Evolutionary conservation across 805 yeast genomes (phyloP).

Genomic region (Wickerhamiella cacticola): DNA sequence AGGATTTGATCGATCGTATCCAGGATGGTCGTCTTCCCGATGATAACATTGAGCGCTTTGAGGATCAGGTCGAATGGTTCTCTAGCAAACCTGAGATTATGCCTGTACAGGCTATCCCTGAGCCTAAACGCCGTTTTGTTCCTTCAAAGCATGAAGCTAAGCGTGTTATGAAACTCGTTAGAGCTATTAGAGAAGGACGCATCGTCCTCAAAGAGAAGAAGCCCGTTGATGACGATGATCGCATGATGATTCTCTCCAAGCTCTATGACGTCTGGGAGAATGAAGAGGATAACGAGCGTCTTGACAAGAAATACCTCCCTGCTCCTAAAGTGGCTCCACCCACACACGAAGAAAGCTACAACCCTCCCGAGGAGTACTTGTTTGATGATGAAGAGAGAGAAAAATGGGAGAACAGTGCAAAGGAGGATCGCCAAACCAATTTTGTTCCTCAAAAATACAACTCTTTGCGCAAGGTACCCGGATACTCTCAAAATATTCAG

Average conservation of each 20-base stretch:
- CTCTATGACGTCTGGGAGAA: slow-evolving; percentile 74
- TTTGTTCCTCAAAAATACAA: slow-evolving; percentile 71
- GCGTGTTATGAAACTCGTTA: slow-evolving; percentile 89
- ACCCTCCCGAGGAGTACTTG: slow-evolving; percentile 94
- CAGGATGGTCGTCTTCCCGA: slow-evolving; percentile 78
- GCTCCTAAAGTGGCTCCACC: slow-evolving; percentile 97
- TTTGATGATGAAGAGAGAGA: slow-evolving; percentile 64
- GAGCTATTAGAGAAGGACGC: slow-evolving; percentile 93
- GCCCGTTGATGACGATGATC: slow-evolving; percentile 41
- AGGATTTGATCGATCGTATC: slow-evolving; percentile 74
- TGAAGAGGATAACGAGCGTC: slow-evolving; percentile 39
- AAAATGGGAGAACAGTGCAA: slow-evolving; percentile 57
- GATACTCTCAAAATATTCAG: slow-evolving; percentile 70
- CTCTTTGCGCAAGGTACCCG: slow-evolving; percentile 85
- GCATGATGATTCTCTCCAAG: slow-evolving; percentile 27
- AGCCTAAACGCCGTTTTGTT: slow-evolving; percentile 92
- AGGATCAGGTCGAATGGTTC: slow-evolving; percentile 93
- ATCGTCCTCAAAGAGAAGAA: slow-evolving; percentile 63
- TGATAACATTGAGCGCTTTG: slow-evolving; percentile 73
- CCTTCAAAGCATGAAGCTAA: slow-evolving; percentile 97
- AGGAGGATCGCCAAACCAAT: slow-evolving; percentile 64
- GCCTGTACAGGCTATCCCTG: slow-evolving; percentile 91
- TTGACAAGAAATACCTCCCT: slow-evolving; percentile 71
- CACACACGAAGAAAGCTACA: slow-evolving; percentile 89
- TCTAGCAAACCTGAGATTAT: slow-evolving; percentile 69